phyloP scores from a whole-genome alignment of 495 filamentous ascomycete genomes.

The Penicillium cinerascens region DNA sequence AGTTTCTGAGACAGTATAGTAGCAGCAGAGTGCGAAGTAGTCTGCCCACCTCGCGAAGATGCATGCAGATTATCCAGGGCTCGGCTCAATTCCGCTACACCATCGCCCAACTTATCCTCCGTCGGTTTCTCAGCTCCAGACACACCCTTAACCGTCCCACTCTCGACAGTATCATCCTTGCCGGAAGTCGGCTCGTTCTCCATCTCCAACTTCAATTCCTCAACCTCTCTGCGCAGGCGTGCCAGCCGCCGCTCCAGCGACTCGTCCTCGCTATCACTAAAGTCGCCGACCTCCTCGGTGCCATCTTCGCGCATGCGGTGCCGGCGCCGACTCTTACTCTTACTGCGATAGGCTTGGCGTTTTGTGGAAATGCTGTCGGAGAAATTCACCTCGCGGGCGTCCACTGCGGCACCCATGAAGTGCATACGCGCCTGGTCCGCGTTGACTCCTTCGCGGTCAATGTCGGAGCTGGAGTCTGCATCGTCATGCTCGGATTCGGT shows the following conservation, averaged over 20 bases:
- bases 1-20: slow-evolving; percentile 35
- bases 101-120: slow-evolving; percentile 38
- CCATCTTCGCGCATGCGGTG: slow-evolving; percentile 54
- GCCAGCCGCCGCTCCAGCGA: slow-evolving; percentile 72
- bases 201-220: slow-evolving; percentile 71
- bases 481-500: slow-evolving; percentile 63
- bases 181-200: slow-evolving; percentile 17
- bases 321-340: slow-evolving; percentile 49
- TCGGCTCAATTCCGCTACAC: slow-evolving; percentile 59
- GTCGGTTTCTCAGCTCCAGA: slow-evolving; percentile 18
- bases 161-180: slow-evolving; percentile 6
- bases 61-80: slow-evolving; percentile 55
- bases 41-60: slow-evolving; percentile 35
- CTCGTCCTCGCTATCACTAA: slow-evolving; percentile 69
- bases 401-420: slow-evolving; percentile 71
- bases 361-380: slow-evolving; percentile 77
- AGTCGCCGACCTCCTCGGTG: slow-evolving; percentile 56
- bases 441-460: slow-evolving; percentile 69
- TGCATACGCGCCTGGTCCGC: slow-evolving; percentile 73
- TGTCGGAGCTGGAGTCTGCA: slow-evolving; percentile 52
- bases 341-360: slow-evolving; percentile 74
- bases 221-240: slow-evolving; percentile 70
- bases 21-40: slow-evolving; percentile 34
- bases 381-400: slow-evolving; percentile 73
- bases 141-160: not conserved